Evolutionary conservation across 768 basidiomycete genomes (phyloP).

Genomic region (Tulasnella calospora): DNA sequence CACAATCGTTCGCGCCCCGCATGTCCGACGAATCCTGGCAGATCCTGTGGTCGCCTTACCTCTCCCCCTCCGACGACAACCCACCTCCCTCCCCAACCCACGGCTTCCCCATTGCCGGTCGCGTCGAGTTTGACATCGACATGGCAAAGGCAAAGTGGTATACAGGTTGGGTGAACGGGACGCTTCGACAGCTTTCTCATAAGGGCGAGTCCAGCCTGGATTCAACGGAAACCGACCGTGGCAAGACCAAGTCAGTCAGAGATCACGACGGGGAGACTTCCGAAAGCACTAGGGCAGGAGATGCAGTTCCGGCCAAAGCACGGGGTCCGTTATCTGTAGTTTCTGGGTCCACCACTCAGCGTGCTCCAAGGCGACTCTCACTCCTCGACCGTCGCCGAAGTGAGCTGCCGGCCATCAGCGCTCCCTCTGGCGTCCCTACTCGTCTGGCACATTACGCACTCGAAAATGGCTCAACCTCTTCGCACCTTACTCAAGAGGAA

Average conservation of each 20-base stretch:
- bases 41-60: conserved; percentile 56
- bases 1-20: conserved; percentile 56
- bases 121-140: conserved; percentile 86
- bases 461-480: neutral
- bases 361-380: conserved; percentile 62
- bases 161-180: conserved; percentile 50
- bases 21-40: conserved; percentile 77
- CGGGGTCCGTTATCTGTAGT: neutral
- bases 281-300: neutral
- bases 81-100: conserved; percentile 33
- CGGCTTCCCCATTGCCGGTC: conserved; percentile 62
- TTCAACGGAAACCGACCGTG: neutral
- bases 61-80: conserved; percentile 40
- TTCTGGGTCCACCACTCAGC: conserved; percentile 37
- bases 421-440: neutral
- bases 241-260: neutral
- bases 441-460: neutral
- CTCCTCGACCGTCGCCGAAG: conserved; percentile 53
- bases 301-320: neutral
- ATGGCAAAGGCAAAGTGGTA: conserved; percentile 71
- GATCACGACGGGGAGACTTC: conserved; percentile 2
- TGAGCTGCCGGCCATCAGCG: conserved; percentile 11
- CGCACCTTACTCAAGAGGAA: conserved; percentile 1
- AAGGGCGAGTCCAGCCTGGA: neutral
- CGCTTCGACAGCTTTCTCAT: neutral